phyloP scores from a whole-genome alignment of 2,329 filamentous ascomycete genomes.

The Phoma sp. region DNA sequence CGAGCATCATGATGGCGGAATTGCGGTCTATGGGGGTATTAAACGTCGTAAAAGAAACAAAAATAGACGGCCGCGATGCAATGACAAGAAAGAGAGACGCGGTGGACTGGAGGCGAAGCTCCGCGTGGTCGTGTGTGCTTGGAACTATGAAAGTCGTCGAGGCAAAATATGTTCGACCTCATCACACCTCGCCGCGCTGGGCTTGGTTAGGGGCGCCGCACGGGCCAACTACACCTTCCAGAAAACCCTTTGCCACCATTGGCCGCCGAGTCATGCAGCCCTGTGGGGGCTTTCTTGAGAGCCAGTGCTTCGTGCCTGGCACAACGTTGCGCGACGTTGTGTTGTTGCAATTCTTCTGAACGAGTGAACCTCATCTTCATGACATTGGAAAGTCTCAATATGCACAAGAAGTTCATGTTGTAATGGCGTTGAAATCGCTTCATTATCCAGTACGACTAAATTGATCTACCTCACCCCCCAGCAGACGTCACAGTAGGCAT shows the following conservation, averaged over 20 bases:
- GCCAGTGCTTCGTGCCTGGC: neutral
- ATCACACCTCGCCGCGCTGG: neutral
- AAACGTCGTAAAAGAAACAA: slow-evolving; percentile 15
- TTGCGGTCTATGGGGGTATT: slow-evolving; percentile 20
- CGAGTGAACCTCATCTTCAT: neutral
- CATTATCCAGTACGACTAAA: neutral
- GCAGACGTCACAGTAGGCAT: neutral
- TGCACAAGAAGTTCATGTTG: too few relatives aligned
- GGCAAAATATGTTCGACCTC: slow-evolving; percentile 9
- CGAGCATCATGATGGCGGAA: slow-evolving; percentile 36
- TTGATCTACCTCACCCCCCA: neutral
- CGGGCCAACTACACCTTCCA: neutral
- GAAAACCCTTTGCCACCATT: neutral
- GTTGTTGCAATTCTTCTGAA: neutral
- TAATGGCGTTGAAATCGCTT: too few relatives aligned
- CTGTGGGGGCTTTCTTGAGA: neutral
- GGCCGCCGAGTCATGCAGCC: slow-evolving; percentile 3
- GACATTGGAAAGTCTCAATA: neutral
- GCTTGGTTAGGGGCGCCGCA: neutral
- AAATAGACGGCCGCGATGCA: slow-evolving; percentile 15
- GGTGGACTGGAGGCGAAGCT: slow-evolving; percentile 4
- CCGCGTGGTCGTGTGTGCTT: neutral
- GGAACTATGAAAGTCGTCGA: neutral
- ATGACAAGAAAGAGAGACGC: slow-evolving; percentile 4
- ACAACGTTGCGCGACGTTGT: neutral